Evolutionary conservation across 805 yeast species (phyloP), one percentile per base, ranked within the genome.

Genomic region (Sugiyamaella americana): DNA sequence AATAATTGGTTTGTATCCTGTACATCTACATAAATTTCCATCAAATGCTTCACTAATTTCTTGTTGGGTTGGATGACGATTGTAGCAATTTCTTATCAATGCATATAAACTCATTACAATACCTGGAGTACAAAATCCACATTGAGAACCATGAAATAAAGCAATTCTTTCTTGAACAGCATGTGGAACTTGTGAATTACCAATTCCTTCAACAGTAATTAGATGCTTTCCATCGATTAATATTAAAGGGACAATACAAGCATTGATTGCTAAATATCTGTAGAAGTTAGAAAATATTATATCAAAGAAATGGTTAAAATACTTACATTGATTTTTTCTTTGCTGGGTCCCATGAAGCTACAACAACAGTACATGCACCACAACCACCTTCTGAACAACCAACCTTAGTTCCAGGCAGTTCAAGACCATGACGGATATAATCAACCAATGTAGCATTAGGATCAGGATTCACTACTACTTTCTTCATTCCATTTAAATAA

Each of bases 341-440:
- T 6, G 30, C 53, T 6, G 54, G 44, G 38, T 65, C 66, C 57
- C 64, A 61, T 8, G 63, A 61, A 4, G 68, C 70, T 3, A 72
- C 54, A 5, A 71, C 69, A 23, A 73, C 70, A 2, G 76, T 70
- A 49, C 77, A 72, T 2, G 76, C 76, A 24, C 76, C 76, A 56
- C 77, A 72, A 3, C 77, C 77, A 18, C 76, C 76, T 53, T 72
- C 77, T 11, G 73, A 68, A 55, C 77, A 72, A 11, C 75, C 75
- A 17, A 72, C 66, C 52, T 72, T 72, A 8, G 76, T 71, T 16
- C 76, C 77, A 3, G 66, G 66, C 19, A 72, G 58, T 16, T 64
- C 64, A 2, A 63, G 52, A 5, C 55, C 49, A 3, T 44, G 37
- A 37, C 77, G 58, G 41, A 72, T 70, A 51, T 65, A 72, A 42